Percentiles rank a stretch among this genome's conserved stretches.
Conservation (phyloP, 2,329 filamentous ascomycete genomes). For the Rhinocladiella similis region DNA sequence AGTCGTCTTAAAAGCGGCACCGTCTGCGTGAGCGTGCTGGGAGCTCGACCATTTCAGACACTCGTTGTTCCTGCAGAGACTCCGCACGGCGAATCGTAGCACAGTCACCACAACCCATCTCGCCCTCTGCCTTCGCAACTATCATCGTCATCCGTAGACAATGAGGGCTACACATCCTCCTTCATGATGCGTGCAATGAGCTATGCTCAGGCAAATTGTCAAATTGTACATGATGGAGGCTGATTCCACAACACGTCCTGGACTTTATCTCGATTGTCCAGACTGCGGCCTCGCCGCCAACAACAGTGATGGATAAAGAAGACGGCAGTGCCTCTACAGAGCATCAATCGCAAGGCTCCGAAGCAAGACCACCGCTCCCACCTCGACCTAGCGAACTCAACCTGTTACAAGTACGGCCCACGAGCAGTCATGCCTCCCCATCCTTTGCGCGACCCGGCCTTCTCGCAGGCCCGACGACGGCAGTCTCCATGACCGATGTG, state of each 20-base stretch:
- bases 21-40: no score
- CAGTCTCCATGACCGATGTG: constrained; percentile 77
- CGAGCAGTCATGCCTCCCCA: constrained; percentile 32
- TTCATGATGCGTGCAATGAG: constrained; percentile 14
- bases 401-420: constrained; percentile 31
- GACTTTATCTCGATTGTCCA: constrained; percentile 13
- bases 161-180: neutral
- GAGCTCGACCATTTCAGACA: neutral
- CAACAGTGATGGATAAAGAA: constrained; percentile 1
- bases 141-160: neutral
- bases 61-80: neutral
- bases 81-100: neutral
- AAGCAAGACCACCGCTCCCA: constrained; percentile 46
- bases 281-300: neutral
- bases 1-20: no score
- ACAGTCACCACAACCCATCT: no score
- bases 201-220: constrained; percentile 4
- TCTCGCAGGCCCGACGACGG: constrained; percentile 74
- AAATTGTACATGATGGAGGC: constrained; percentile 18
- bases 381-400: constrained; percentile 41
- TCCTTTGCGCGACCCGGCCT: constrained; percentile 38
- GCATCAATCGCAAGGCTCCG: constrained; percentile 31
- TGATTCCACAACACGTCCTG: constrained; percentile 2
- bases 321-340: neutral
- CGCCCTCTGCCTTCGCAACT: no score